phyloP scores from a whole-genome alignment of 306 rosid species.

The Gillenia trifoliata region DNA sequence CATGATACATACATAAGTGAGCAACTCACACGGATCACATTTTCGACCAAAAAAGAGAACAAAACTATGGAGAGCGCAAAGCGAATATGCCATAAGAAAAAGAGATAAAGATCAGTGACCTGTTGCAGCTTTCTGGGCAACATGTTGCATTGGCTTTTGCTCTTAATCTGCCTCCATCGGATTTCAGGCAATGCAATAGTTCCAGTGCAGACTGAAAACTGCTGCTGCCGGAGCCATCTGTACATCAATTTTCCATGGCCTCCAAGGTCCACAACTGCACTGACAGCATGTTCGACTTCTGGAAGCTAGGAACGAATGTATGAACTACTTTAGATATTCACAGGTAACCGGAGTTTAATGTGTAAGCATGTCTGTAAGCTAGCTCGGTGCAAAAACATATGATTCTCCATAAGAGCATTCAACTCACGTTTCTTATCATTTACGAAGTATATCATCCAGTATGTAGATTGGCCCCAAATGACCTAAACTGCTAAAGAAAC shows the following conservation, averaged over 20 bases:
- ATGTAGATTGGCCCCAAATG: slow-evolving; percentile 76
- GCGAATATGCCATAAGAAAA: background rate
- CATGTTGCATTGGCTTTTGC: background rate
- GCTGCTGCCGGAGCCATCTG: background rate
- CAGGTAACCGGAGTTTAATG: background rate
- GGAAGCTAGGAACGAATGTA: background rate
- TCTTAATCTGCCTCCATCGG: background rate
- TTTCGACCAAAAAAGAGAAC: background rate
- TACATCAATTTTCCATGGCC: slow-evolving; percentile 1
- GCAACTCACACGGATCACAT: background rate
- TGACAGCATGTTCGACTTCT: too few relatives aligned
- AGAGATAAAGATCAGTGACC: background rate
- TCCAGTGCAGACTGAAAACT: background rate
- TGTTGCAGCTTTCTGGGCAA: background rate
- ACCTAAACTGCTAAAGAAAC: slow-evolving; percentile 67
- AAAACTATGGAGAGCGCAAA: background rate
- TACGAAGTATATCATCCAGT: slow-evolving; percentile 55
- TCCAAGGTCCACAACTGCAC: background rate
- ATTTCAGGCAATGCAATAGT: background rate
- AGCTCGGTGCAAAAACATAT: background rate
- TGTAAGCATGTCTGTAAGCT: background rate
- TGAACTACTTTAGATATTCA: background rate
- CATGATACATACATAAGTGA: background rate
- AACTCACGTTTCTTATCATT: slow-evolving; percentile 21
- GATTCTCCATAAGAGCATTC: background rate